These are phyloP conservation scores for Scleromitrula shiraiana DNA, from an alignment of 2,329 filamentous ascomycete species.

Conservation along the genomic window DNA sequence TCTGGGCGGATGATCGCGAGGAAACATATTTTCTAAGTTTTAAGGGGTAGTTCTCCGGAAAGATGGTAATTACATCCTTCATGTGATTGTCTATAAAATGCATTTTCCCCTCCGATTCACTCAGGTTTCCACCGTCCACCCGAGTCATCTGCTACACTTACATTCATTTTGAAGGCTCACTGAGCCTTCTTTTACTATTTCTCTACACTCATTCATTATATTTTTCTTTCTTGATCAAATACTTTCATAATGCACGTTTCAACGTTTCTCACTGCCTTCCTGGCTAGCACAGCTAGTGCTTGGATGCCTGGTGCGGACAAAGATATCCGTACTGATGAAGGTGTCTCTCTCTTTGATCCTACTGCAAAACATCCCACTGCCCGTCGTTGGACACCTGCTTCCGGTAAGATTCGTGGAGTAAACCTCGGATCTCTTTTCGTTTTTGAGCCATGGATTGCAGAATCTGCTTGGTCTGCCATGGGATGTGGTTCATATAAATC, in stretches of 20 bases:
- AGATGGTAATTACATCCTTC: neutral
- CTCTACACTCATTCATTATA: neutral
- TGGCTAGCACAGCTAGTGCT: constrained; percentile 2
- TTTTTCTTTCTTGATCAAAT: neutral
- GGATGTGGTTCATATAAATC: constrained; percentile 36
- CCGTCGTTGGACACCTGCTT: constrained; percentile 6
- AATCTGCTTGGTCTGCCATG: constrained; percentile 34
- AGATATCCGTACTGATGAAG: neutral
- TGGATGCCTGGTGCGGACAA: constrained; percentile 7
- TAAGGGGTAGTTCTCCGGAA: neutral
- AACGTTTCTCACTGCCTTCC: constrained; percentile 1
- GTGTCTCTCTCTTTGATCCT: constrained; percentile 6
- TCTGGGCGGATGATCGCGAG: no score
- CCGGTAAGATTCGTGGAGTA: constrained; percentile 39
- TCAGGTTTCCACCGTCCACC: neutral
- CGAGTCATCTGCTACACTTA: neutral
- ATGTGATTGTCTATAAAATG: neutral
- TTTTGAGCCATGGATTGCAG: constrained; percentile 41
- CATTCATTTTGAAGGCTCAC: neutral
- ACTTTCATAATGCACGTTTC: neutral
- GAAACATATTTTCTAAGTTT: no score
- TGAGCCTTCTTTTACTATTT: neutral
- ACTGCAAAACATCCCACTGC: constrained; percentile 1
- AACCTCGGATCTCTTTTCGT: constrained; percentile 42
- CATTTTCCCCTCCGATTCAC: neutral